Percentiles rank a stretch among this genome's conserved stretches.
phyloP scores from a whole-genome alignment of 441 rosid species.

The Dalechampia spathulata region DNA sequence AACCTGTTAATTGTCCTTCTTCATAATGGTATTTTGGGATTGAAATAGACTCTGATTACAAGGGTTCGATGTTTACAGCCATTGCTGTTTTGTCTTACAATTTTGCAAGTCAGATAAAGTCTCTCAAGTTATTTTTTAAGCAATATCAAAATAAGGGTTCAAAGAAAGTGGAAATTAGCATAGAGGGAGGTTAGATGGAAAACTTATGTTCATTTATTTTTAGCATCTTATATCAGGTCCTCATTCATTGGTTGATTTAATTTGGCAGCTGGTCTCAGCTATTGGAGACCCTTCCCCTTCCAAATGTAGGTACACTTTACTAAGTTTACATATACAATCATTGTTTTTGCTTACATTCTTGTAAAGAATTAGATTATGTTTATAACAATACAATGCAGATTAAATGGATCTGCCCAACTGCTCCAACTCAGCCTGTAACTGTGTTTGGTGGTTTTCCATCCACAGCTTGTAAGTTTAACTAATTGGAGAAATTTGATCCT shows the following conservation, averaged over 20 bases:
- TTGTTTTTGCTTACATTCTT: neutral
- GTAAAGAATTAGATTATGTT: neutral
- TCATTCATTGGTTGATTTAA: constrained; percentile 21
- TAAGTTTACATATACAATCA: neutral
- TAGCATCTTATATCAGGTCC: neutral
- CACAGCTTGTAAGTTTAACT: constrained; percentile 67
- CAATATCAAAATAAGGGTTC: neutral
- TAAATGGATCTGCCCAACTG: constrained; percentile 98
- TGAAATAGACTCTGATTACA: neutral
- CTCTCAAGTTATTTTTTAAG: neutral
- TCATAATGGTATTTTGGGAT: neutral
- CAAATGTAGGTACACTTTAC: constrained; percentile 44
- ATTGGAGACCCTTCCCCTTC: constrained; percentile 73
- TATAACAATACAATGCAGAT: constrained; percentile 40
- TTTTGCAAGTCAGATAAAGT: neutral
- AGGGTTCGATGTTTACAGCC: neutral
- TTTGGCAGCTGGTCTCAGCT: constrained; percentile 91
- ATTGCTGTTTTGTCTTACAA: neutral
- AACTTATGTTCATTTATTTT: neutral
- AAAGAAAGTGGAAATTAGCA: neutral
- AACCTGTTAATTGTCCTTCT: too few species aligned
- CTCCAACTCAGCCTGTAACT: constrained; percentile 77
- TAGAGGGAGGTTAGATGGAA: too few species aligned
- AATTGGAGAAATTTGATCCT: neutral
- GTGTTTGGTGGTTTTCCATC: constrained; percentile 88